Base-by-base conservation (phyloP, 345 rosid species). In the Arabidopsis suecica region DNA sequence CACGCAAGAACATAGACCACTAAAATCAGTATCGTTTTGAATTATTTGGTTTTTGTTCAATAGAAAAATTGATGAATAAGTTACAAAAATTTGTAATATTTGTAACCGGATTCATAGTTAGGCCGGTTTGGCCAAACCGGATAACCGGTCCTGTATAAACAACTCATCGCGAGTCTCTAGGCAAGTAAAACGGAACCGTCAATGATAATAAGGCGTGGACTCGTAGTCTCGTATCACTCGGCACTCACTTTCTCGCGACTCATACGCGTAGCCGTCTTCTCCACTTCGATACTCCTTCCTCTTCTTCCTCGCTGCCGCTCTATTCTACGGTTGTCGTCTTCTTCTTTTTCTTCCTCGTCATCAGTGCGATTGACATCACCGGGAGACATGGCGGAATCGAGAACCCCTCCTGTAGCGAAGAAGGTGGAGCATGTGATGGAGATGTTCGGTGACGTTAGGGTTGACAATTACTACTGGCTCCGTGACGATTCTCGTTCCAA, bases 401-500 rank as follows among this genome's bases (percentile, higher is more conserved):
- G 63, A 75, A 33, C 75, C 1, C 89, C 93, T 75, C 96, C 95
- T 36, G 84, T 69, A 69, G 91, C 95, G 49, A 88, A 89, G 88
- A 94, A 94, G 77, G 89, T 86, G 40, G 87, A 89, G 71, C 89
- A 88, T 74, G 82, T 48, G 41, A 87, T 91, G 91, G 86, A 90
- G 85, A 14, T 88, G 89, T 89, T 91, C 72, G 91, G 93, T 6
- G 97, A 94, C 65, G 81, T 84, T 34, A 84, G 98, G 71, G 72
- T 86, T 3, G 98, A 93, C 71, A 83, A 87, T 62, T 86, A 93
- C 83, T 91, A 93, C 86, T 91, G 97, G 98, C 96, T 94, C 11
- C 96, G 96, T 10, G 97, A 94, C 36, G 98, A 94, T 72, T 86
- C 98, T 49, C 95, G 98, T 78, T 65, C 88, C 47, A 54, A 84